These are phyloP conservation scores for Calycina marina DNA, from an alignment of 2,329 filamentous ascomycete genomes.

Conservation along the genomic window DNA sequence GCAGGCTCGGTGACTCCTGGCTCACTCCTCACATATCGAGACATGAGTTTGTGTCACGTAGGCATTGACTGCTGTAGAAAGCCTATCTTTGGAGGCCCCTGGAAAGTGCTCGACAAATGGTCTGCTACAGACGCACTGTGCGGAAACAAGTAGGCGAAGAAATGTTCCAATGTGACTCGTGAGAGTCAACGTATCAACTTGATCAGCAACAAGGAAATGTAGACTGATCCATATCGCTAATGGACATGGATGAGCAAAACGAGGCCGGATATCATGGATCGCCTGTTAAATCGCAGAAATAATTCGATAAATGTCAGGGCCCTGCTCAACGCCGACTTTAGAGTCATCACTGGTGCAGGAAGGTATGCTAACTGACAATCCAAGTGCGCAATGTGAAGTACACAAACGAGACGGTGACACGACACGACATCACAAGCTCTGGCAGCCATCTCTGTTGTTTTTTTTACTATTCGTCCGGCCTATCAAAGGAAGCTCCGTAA, in stretches of 20 bases:
- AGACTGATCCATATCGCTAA: not conserved
- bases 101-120: slow-evolving; percentile 8
- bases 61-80: slow-evolving; percentile 7
- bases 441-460: too few relatives aligned
- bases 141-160: slow-evolving; percentile 7
- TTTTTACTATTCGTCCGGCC: too few relatives aligned
- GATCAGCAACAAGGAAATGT: not conserved
- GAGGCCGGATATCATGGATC: slow-evolving; percentile 10
- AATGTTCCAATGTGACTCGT: slow-evolving; percentile 2
- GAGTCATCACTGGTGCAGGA: slow-evolving; percentile 10
- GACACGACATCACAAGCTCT: too few relatives aligned
- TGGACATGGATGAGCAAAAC: slow-evolving; percentile 3
- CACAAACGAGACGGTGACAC: too few relatives aligned
- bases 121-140: too few relatives aligned
- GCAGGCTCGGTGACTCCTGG: too few relatives aligned
- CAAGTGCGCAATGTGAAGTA: too few relatives aligned
- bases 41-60: too few relatives aligned
- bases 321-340: slow-evolving; percentile 5
- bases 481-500: too few relatives aligned
- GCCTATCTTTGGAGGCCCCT: slow-evolving; percentile 9
- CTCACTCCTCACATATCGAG: too few relatives aligned
- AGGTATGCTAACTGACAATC: too few relatives aligned
- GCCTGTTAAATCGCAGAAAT: slow-evolving; percentile 5
- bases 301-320: slow-evolving; percentile 1
- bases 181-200: not conserved